Evolutionary conservation across 169 alveolate species (phyloP), one percentile per base, ranked within the genome.

Genomic region (Plasmodium cynomolgi): DNA sequence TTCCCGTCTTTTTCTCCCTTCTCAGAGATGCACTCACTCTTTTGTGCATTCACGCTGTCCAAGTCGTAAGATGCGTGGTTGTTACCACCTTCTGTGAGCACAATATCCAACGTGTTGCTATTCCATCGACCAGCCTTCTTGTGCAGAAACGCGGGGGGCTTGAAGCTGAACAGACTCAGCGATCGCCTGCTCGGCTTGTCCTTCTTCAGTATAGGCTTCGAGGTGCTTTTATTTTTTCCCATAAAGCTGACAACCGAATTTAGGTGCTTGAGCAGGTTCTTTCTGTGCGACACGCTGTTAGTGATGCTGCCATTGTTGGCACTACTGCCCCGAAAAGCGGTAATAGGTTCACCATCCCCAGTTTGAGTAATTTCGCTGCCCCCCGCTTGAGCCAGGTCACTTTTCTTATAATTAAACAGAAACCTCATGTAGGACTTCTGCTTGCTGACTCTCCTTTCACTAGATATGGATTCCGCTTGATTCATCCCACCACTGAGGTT

Each of bases 321-420:
- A 50, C 44, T 31, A 54, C 26, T 74, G 13, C 68, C n/a, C 9
- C 0, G 73, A 15, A 50, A 15, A 50, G 62, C 15, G 23, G 26
- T 17, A 50, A 15, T 50, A 0, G 62, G 62, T 50, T 50, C 62
- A 50, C 62, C 62, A 15, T 50, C 26, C 62, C 20, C 23, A 15
- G 7, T 15, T 50, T 50, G 17, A 15, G 1, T 41, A 41, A 41
- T 41, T 23, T 20, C 39, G 6, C 15, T 29, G 2, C 68, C 34
- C 17, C 50, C 15, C 0, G 33, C 20, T 23, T 37, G 41, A 3
- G 73, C 29, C n/a, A 13, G 11, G 26, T 81, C 68, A 54, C 26
- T 56, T 29, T 54, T 75, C 44, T 34, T 86, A 44, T 86, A 71
- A 86, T 86, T 86, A 47, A 86, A 71, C 68, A 86, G 81, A 77